Evolutionary conservation across 2,329 filamentous ascomycete species (phyloP), one percentile per base, ranked within the genome.

Genomic region (Pseudomassariella vexata): DNA sequence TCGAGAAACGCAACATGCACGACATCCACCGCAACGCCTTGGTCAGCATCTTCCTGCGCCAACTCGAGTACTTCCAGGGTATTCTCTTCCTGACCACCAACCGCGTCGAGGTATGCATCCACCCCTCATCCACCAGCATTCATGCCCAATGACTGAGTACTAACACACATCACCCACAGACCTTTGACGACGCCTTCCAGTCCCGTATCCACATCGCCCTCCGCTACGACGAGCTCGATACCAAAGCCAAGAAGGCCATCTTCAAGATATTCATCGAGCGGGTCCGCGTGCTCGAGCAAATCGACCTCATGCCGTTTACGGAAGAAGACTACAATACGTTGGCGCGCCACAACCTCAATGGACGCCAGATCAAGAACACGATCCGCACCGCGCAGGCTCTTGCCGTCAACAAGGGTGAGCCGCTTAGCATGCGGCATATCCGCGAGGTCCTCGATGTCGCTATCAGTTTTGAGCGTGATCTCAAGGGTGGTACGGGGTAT

Each of bases 31-130:
- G 87, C 37, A 94, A 94, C 46, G 82, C 83, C 0, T 74, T 92
- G 1, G 88, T 94, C 32, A 85, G 80, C 53, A 86, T 94, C 48
- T 95, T 95, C 66, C 65, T 95, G 3, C 79, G 87, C 1, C 70
- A 90, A 35, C 68, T 95, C 0, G 89, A 95, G 57, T 95, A 94
- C 56, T 94, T 94, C 61, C 85, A 94, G 51, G 88, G 88, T 3
- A 94, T 94, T 32, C 57, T 94, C 5, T 94, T 95, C 63, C 60
- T 95, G 17, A 95, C 88, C 0, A 94, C 88, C 3, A 94, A 94
- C 53, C 77, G 87, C 2, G 85, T 94, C 1, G 76, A 83, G 62
- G 68, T 69, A 50, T 31, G 57, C 55, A 5, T 19, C 31, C 19
- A 24, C 24, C 12, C 21, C 2, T 17, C 19, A 9, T 36, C 25